Percentiles rank a stretch among this genome's conserved stretches.
Evolutionary conservation across 495 filamentous ascomycete species (phyloP).

Genomic region (Aspergillus saccharolyticus): DNA sequence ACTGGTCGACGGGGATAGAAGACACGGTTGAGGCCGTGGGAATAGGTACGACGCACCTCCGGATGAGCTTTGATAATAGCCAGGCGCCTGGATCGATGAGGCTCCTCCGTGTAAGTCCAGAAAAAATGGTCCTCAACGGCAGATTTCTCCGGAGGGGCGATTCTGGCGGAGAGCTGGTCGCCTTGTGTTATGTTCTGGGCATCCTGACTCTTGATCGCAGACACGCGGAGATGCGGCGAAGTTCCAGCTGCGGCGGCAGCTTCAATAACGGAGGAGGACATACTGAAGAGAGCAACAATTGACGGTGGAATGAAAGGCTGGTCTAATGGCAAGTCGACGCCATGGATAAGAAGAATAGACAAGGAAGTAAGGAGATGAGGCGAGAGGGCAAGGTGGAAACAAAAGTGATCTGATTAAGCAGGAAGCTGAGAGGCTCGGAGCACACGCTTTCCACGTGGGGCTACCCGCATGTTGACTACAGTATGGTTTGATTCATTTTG

Average conservation of each 20-base stretch:
- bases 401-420: conserved; percentile 17
- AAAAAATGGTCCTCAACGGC: conserved; percentile 56
- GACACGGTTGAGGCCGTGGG: background rate
- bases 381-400: conserved; percentile 8
- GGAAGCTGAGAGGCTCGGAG: conserved; percentile 19
- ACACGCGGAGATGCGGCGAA: conserved; percentile 37
- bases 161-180: conserved; percentile 24
- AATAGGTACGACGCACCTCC: conserved; percentile 56
- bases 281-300: conserved; percentile 12
- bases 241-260: conserved; percentile 16
- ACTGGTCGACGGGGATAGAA: background rate
- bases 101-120: conserved; percentile 99
- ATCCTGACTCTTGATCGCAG: conserved; percentile 26
- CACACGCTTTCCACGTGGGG: conserved; percentile 37
- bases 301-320: conserved; percentile 3
- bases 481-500: conserved; percentile 3
- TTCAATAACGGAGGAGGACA: conserved; percentile 29
- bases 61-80: conserved; percentile 99
- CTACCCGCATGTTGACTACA: conserved; percentile 23
- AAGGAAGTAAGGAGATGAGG: conserved; percentile 10
- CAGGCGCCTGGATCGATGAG: conserved; percentile 80
- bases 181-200: conserved; percentile 12
- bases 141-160: conserved; percentile 31
- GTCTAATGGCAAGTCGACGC: conserved; percentile 12
- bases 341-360: conserved; percentile 19